Base-by-base conservation (phyloP, 1,284 basidiomycete genomes). In the Cryptococcus sp. region DNA sequence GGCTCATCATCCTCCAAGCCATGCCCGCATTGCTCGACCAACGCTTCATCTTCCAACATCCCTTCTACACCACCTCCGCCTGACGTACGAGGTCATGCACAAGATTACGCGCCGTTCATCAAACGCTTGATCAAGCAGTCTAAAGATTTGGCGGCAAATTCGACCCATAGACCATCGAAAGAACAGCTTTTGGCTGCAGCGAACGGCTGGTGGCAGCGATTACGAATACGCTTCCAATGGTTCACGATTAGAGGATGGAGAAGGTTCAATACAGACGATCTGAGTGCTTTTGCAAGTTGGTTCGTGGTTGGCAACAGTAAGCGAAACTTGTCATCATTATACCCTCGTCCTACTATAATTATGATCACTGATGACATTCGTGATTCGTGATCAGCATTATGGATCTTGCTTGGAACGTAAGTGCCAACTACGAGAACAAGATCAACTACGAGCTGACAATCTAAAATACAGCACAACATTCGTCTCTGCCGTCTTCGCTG, bases 171-270 rank as follows among this genome's bases (percentile, higher is more conserved):
- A 46, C 92, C 91, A 0, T 89, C 89, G 0, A 85, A 87, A 51
- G 91, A 94, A 50, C 92, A 98, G 68, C 86, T 98, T 57, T 82
- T 99, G 40, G 85, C 85, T 25, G 87, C 93, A 3, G 88, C 95
- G 3, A 89, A 85, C 46, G 87, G 88, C 7, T 93, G 94, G 77
- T 95, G 92, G 88, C 86, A 95, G 65, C 86, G 96, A 2, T 76
- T 91, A 38, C 84, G 89, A 16, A 91, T 99, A 64, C 86, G 92
- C n/a, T 92, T 97, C 80, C 93, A 93, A 75, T 99, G 96, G 96
- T 89, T 95, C 66, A 94, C 93, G 11, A 96, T 99, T 67, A 85
- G 91, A 64, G 93, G 92, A 0, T 99, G 97, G 80, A 85, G 95
- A 37, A 88, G 87, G 66, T 99, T 96, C 80, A 94, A 97, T 66